Conservation (phyloP, 164 flowering plant species). For the Stephania japonica region DNA sequence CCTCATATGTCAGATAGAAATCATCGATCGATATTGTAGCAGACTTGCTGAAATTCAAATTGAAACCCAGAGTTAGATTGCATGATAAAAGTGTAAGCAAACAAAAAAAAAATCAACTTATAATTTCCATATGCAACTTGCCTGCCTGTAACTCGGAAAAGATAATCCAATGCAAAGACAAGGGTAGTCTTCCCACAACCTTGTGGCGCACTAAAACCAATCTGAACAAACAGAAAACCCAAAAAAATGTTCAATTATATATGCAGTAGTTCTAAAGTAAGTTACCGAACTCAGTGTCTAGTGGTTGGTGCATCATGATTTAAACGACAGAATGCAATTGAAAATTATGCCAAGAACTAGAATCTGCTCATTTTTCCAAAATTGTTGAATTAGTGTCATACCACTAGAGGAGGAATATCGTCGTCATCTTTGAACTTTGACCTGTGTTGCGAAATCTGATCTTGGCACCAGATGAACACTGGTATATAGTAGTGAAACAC, state of each 20-base stretch:
- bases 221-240: conserved; percentile 40
- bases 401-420: conserved; percentile 89
- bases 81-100: neutral
- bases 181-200: conserved; percentile 99
- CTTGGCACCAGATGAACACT: conserved; percentile 90
- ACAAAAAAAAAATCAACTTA: conserved; percentile 1
- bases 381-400: conserved; percentile 18
- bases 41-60: conserved; percentile 51
- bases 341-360: neutral
- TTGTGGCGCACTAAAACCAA: conserved; percentile 99
- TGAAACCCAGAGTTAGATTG: conserved; percentile 10
- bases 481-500: conserved; percentile 90
- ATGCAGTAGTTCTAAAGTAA: neutral
- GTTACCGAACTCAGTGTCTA: neutral
- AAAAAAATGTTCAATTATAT: neutral
- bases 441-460: conserved; percentile 64
- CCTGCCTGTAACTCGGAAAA: conserved; percentile 68
- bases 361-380: neutral
- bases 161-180: conserved; percentile 79
- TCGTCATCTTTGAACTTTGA: conserved; percentile 63
- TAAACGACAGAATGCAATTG: neutral
- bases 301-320: too few relatives aligned
- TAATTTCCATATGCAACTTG: conserved; percentile 14
- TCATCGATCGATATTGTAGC: conserved; percentile 95
- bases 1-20: conserved; percentile 86